These are phyloP conservation scores for Vigna unguiculata DNA, from an alignment of 306 rosid species.

Conservation along the genomic window DNA sequence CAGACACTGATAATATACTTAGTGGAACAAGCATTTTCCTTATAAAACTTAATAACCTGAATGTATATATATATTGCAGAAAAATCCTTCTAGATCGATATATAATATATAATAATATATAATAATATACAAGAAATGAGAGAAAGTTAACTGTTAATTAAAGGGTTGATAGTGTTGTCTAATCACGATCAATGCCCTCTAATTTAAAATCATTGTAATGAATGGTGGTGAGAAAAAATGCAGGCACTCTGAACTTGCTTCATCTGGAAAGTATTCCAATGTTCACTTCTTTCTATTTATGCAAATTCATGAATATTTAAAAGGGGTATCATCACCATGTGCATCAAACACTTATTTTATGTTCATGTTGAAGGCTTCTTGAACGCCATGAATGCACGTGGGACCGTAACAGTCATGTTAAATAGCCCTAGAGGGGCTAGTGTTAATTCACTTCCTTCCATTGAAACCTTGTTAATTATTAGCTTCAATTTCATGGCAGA, in stretches of 20 bases:
- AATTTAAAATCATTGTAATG: constrained; percentile 43
- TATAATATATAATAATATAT: constrained; percentile 17
- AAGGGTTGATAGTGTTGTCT: constrained; percentile 71
- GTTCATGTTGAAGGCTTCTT: constrained; percentile 37
- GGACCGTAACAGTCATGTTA: constrained; percentile 65
- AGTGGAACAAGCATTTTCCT: constrained; percentile 74
- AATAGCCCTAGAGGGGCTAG: constrained; percentile 51
- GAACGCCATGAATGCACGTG: constrained; percentile 52
- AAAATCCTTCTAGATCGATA: constrained; percentile 9
- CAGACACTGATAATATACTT: constrained; percentile 22
- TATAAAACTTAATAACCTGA: constrained; percentile 37
- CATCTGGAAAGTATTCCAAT: constrained; percentile 65
- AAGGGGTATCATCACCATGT: constrained; percentile 65
- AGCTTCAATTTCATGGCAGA: constrained; percentile 45
- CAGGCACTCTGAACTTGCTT: constrained; percentile 45
- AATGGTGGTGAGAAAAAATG: constrained; percentile 45
- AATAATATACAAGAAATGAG: too few relatives aligned
- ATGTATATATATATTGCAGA: constrained; percentile 18
- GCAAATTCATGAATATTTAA: constrained; percentile 42
- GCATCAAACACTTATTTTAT: constrained; percentile 55
- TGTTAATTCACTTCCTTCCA: not conserved
- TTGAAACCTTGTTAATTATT: not conserved
- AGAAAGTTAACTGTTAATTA: constrained; percentile 21
- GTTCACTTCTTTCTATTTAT: constrained; percentile 27
- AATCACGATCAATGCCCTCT: constrained; percentile 59